phyloP scores from a whole-genome alignment of 2,329 filamentous ascomycete species.

The Monosporascus sp. region DNA sequence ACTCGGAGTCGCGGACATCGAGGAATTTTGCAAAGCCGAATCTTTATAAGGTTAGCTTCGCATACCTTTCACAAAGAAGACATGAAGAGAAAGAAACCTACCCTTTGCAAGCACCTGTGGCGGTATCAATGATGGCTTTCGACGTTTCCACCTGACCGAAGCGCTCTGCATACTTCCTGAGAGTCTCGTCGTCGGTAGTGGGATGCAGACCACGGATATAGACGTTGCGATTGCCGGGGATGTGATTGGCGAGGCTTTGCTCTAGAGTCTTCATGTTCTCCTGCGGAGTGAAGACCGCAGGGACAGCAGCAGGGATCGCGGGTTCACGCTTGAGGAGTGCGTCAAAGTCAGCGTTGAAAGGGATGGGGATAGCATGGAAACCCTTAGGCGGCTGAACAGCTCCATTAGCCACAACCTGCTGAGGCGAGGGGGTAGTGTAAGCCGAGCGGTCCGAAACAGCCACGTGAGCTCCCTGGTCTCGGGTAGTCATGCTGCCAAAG shows the following conservation, averaged over 20 bases:
- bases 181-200: constrained; percentile 87
- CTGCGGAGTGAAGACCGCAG: constrained; percentile 78
- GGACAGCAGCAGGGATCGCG: constrained; percentile 78
- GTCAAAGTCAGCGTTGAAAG: constrained; percentile 50
- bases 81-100: constrained; percentile 35
- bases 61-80: constrained; percentile 1
- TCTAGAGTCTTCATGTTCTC: constrained; percentile 87
- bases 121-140: constrained; percentile 96
- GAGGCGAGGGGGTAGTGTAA: constrained; percentile 62
- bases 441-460: constrained; percentile 56
- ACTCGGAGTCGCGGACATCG: constrained; percentile 81
- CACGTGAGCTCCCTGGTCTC: constrained; percentile 55
- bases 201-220: constrained; percentile 96
- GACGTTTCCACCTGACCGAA: constrained; percentile 95
- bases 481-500: constrained; percentile 52
- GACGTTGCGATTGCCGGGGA: constrained; percentile 88
- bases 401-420: constrained; percentile 44
- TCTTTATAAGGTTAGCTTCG: constrained; percentile 42
- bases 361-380: constrained; percentile 23
- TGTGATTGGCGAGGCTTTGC: constrained; percentile 90
- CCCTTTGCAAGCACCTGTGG: constrained; percentile 95
- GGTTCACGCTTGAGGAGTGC: constrained; percentile 70
- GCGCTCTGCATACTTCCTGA: constrained; percentile 74
- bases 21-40: constrained; percentile 98
- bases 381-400: constrained; percentile 36